phyloP scores from a whole-genome alignment of 1,284 basidiomycete species.

The Pascua sp. region DNA sequence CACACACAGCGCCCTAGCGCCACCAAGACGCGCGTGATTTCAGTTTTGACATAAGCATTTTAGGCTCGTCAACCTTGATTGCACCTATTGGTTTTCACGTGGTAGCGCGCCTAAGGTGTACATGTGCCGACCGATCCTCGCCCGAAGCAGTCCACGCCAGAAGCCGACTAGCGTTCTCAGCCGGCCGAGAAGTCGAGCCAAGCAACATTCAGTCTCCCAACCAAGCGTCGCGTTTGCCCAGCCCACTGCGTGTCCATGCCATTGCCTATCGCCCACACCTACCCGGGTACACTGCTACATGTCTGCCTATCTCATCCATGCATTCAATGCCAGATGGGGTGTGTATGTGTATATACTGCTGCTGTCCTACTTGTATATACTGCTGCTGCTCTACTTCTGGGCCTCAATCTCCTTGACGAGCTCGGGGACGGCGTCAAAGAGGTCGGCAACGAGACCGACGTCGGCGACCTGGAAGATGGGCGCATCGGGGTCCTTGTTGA shows the following conservation, averaged over 20 bases:
- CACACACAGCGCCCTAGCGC: too few species aligned
- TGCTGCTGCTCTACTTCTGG: constrained; percentile 10
- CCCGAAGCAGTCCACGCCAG: too few species aligned
- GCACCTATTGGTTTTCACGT: too few species aligned
- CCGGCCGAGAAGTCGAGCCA: too few species aligned
- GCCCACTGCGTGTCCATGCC: not conserved
- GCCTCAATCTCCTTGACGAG: constrained; percentile 68
- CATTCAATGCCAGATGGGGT: constrained; percentile 13
- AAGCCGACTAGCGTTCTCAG: too few species aligned
- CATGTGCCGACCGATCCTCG: too few species aligned
- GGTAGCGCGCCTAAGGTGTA: too few species aligned
- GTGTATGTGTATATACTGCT: constrained; percentile 2
- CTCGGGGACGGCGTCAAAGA: constrained; percentile 84
- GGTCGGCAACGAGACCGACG: constrained; percentile 85
- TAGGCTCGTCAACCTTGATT: too few species aligned
- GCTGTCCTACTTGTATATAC: constrained; percentile 10
- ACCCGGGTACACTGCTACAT: not conserved
- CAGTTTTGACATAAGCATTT: too few species aligned
- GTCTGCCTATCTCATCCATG: constrained; percentile 10
- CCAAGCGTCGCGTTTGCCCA: too few species aligned
- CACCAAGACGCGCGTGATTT: too few species aligned
- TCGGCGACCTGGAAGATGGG: constrained; percentile 99
- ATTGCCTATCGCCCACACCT: not conserved
- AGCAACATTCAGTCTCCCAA: too few species aligned
- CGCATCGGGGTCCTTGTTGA: constrained; percentile 99